Base-by-base conservation (phyloP, 1,284 basidiomycete genomes). In the Rhodotorula sp. region DNA sequence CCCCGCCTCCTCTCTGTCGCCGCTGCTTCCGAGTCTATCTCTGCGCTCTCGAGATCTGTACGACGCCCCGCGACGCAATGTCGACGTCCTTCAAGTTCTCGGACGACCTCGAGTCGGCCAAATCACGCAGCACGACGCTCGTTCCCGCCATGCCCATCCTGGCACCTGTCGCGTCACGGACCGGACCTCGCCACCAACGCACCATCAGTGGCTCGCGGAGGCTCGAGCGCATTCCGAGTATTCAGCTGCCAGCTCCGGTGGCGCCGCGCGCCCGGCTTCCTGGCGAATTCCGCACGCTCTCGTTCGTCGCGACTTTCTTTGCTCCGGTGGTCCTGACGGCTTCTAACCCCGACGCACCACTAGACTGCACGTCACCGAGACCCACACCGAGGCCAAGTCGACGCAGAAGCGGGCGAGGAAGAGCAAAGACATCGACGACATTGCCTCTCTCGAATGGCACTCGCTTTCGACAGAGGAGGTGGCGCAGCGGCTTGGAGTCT, bases 391-490 rank as follows among this genome's bases (percentile, higher is more conserved):
- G 4, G 22, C 26, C 14, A 29, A 29, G 37, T 24, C 44, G 10
- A 46, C 48, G 30, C 44, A 44, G 22, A n/a, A 26, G 14, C 26
- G 22, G 1, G 49, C 12, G 20, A 53, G 42, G 37, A 22, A 30
- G 17, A 29, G 4, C 18, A 42, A 62, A n/a, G 49, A 62, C 49
- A n/a, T 62, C 26, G 45, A 49, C 24, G 74, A 71, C 33, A 48
- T 75, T 76, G 83, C 82, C 49, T 75, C 80, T 55, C 84, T 86
- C 69, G 84, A 86, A 62, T 83, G 82, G 56, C 85, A 86, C 77
- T 79, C 78, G 29, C 76, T 86, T 45, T 56, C 80, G 0, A 67
- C 80, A 0, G 80, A 85, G 24, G 81, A 84, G 2, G 81, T 85
- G 55, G 83, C 79, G 46, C 78, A 79, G 58, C 82, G 84, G 24